Evolutionary conservation across 352 stramenopile genomes (phyloP).

Genomic region (Globisporangium acanthophoron): DNA sequence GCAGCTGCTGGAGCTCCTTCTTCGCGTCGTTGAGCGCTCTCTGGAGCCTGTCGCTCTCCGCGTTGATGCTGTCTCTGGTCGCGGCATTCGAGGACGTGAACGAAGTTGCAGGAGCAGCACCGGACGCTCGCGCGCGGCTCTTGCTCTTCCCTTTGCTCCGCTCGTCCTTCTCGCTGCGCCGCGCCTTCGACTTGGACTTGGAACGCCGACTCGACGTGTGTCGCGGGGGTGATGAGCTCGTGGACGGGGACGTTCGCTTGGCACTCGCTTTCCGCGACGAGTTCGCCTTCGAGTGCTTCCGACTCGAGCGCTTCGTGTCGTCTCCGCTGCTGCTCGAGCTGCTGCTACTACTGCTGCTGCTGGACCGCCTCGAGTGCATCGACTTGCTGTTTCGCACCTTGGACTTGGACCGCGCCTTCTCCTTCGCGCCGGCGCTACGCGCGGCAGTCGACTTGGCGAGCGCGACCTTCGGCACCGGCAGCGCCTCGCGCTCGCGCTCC

Average conservation of each 20-base stretch:
- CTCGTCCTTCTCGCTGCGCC: conserved; percentile 17
- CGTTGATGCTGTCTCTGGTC: conserved; percentile 32
- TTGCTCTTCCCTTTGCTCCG: conserved; percentile 17
- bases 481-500: conserved; percentile 5
- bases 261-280: conserved; percentile 14
- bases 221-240: conserved; percentile 1
- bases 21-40: conserved; percentile 37
- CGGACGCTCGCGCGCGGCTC: not conserved
- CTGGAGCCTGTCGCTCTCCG: conserved; percentile 39
- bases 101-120: not conserved
- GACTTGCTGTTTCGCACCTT: conserved; percentile 13
- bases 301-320: not conserved
- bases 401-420: conserved; percentile 43
- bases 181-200: conserved; percentile 6
- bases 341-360: not conserved
- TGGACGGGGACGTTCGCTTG: conserved; percentile 18
- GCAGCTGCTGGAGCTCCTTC: conserved; percentile 35
- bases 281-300: conserved; percentile 6
- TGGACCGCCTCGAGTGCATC: not conserved
- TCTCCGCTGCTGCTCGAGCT: not conserved
- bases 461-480: conserved; percentile 8
- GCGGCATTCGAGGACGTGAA: not conserved
- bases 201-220: conserved; percentile 1
- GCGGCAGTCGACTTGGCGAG: conserved; percentile 1
- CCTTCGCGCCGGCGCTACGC: conserved; percentile 12